These are phyloP conservation scores for Fusarium cyanostomum DNA, from an alignment of 2,329 filamentous ascomycete genomes.

Conservation along the genomic window DNA sequence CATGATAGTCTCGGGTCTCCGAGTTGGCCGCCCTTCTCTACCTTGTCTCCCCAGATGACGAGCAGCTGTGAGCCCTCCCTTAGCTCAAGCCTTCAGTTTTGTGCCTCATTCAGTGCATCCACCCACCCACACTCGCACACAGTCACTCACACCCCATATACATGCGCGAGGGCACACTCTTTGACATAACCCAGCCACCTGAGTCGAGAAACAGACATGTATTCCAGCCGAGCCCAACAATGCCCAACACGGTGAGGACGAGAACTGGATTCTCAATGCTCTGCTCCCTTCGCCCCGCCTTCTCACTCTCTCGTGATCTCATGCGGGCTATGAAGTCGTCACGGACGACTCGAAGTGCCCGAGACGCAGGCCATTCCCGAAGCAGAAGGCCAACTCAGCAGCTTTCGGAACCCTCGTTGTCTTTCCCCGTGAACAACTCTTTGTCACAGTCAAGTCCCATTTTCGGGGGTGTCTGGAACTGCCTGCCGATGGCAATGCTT, in stretches of 20 bases:
- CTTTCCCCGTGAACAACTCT: conserved; percentile 36
- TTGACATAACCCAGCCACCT: conserved; percentile 33
- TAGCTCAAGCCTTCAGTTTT: conserved; percentile 25
- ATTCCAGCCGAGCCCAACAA: conserved; percentile 40
- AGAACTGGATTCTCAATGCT: conserved; percentile 13
- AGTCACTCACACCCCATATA: conserved; percentile 29
- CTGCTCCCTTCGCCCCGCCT: conserved; percentile 16
- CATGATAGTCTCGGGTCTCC: conserved; percentile 26
- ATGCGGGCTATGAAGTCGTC: conserved; percentile 44
- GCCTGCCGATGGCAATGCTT: conserved; percentile 22
- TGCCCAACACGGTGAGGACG: conserved; percentile 36
- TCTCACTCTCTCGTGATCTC: conserved; percentile 31
- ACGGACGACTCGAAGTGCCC: conserved; percentile 36
- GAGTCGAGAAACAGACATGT: conserved; percentile 28
- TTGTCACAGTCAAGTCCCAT: conserved; percentile 31
- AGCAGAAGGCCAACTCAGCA: conserved; percentile 47
- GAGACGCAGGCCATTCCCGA: conserved; percentile 46
- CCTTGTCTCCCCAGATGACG: conserved; percentile 22
- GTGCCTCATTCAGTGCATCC: conserved; percentile 30
- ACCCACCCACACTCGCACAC: conserved; percentile 28
- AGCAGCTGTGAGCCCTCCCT: conserved; percentile 29
- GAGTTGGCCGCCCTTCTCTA: conserved; percentile 26
- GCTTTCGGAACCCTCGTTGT: conserved; percentile 31
- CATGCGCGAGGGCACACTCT: conserved; percentile 29
- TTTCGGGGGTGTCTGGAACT: conserved; percentile 19